Evolutionary conservation across 1,139 yeast species (phyloP), one percentile per base, ranked within the genome.

Genomic region (Ogataea hybrid): DNA sequence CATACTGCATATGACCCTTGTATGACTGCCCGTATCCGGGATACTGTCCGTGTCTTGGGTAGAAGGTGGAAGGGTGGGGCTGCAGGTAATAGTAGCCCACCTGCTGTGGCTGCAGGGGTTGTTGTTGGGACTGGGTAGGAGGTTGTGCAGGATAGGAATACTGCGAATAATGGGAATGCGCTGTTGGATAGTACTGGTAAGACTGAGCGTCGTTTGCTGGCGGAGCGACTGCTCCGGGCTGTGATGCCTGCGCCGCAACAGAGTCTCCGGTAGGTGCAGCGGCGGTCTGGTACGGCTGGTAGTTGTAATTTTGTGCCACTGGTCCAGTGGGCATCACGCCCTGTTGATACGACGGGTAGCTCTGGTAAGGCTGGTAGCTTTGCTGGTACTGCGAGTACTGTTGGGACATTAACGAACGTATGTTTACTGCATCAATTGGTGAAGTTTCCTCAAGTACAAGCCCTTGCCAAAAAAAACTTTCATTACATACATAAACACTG

Each of bases 121-220:
- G 31, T 28, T 28, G 31, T 15, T 28, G 31, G 14, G 42, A 22
- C 23, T 34, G 35, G 20, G 43, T 15, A 11, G 42, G 43, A 9
- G 37, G 41, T 25, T 46, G 54, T 16, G 45, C 49, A n/a, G 49
- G 50, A 18, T 46, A 40, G 10, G 50, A 36, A 32, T 47, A 50
- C 28, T 48, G 50, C 3, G 53, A 35, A 32, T 43, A 43, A 27
- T 41, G 44, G 17, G 45, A 28, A 25, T 49, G 50, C 11, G 42
- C 39, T 6, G 35, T 12, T 14, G 42, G 39, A 30, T 45, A 43
- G 33, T 43, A 45, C 23, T 39, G 46, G 41, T 43, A 38, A 21
- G 46, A 35, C 17, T 36, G 44, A 16, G 38, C 35, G 12, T 35
- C 40, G 12, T 12, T 29, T 8, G 23, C 21, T 17, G 40, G 32